Evolutionary conservation across 495 filamentous ascomycete species (phyloP).

Genomic region (Corynascus novoguineensis): DNA sequence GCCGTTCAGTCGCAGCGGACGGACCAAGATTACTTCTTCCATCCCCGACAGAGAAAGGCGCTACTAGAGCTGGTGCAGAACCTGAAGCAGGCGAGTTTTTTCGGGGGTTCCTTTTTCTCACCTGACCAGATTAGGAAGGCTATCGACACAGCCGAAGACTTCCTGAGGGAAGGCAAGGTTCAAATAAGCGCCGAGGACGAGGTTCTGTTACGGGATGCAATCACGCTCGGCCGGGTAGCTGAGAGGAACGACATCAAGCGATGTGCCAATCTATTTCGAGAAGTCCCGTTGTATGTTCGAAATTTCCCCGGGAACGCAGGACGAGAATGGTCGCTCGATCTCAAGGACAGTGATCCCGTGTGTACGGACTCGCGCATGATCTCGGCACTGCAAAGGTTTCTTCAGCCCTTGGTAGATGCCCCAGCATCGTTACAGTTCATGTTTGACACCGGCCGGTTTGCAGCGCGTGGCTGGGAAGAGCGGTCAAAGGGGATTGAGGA

Average conservation of each 20-base stretch:
- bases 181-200: conserved; percentile 55
- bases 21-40: conserved; percentile 85
- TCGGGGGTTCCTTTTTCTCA: conserved; percentile 73
- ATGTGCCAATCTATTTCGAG: conserved; percentile 60
- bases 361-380: conserved; percentile 39
- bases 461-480: conserved; percentile 30
- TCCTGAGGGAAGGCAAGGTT: conserved; percentile 50
- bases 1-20: conserved; percentile 81
- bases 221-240: conserved; percentile 56
- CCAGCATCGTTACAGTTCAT: conserved; percentile 32
- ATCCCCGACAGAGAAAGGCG: conserved; percentile 59
- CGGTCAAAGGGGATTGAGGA: conserved; percentile 25
- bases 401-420: conserved; percentile 35
- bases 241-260: conserved; percentile 57
- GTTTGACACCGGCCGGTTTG: conserved; percentile 35
- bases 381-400: conserved; percentile 34
- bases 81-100: conserved; percentile 80
- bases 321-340: conserved; percentile 59
- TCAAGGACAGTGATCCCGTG: conserved; percentile 30
- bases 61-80: conserved; percentile 67
- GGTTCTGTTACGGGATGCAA: conserved; percentile 53
- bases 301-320: conserved; percentile 52
- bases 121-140: conserved; percentile 54
- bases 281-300: conserved; percentile 69
- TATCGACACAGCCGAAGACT: conserved; percentile 57